Percentiles rank a stretch among this genome's conserved stretches.
These are phyloP conservation scores for Aureobasidium melanogenum DNA, from an alignment of 2,329 filamentous ascomycete genomes.

Conservation along the genomic window DNA sequence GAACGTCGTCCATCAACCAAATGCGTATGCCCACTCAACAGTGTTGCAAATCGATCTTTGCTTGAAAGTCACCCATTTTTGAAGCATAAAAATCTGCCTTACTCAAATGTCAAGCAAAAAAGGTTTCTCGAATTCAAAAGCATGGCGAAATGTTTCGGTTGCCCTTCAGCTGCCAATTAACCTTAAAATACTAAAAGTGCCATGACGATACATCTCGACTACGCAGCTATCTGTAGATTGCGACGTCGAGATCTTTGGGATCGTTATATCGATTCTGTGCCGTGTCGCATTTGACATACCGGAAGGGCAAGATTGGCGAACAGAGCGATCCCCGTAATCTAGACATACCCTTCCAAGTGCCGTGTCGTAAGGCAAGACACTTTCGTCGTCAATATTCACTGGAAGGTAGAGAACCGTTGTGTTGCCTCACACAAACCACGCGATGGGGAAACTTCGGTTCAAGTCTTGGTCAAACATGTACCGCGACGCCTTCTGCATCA, in stretches of 20 bases:
- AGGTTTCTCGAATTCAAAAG: neutral
- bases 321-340: neutral
- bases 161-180: neutral
- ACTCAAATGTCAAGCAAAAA: neutral
- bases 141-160: neutral
- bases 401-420: neutral
- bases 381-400: slow-evolving; percentile 7
- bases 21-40: neutral
- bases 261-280: neutral
- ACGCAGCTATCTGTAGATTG: neutral
- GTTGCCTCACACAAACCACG: slow-evolving; percentile 7
- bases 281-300: neutral
- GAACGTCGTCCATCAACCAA: neutral
- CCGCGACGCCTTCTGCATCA: slow-evolving; percentile 8
- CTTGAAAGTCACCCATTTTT: neutral
- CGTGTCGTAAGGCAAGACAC: neutral
- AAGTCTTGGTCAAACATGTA: neutral
- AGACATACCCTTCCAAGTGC: neutral
- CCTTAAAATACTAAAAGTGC: neutral
- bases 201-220: neutral
- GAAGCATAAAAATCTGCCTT: neutral
- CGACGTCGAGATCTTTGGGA: neutral
- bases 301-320: neutral
- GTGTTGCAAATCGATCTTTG: neutral
- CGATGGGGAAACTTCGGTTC: slow-evolving; percentile 8